phyloP scores from a whole-genome alignment of 2,329 filamentous ascomycete genomes.

The Penicillium vulpinum region DNA sequence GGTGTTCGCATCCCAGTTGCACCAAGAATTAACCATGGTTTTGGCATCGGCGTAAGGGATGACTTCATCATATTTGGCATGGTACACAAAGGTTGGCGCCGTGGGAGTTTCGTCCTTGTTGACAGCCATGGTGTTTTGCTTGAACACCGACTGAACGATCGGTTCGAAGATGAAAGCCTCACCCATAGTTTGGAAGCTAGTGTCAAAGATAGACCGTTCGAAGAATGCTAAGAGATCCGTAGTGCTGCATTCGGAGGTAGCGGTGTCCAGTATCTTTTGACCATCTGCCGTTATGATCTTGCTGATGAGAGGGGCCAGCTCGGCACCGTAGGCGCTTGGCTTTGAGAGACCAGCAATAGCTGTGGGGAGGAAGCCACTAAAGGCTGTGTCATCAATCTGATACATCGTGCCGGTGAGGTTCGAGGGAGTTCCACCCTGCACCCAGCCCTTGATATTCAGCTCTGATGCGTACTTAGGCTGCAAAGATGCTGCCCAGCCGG shows the following conservation, averaged over 20 bases:
- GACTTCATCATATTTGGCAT: slow-evolving; percentile 27
- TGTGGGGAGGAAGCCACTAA: slow-evolving; percentile 27
- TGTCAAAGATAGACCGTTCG: slow-evolving; percentile 23
- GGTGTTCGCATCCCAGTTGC: slow-evolving; percentile 21
- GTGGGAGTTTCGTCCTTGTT: slow-evolving; percentile 25
- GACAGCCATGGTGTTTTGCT: slow-evolving; percentile 21
- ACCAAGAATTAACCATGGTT: slow-evolving; percentile 25
- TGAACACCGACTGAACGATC: slow-evolving; percentile 13
- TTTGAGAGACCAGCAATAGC: slow-evolving; percentile 25
- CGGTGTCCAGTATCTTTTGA: slow-evolving; percentile 15
- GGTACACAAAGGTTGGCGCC: slow-evolving; percentile 29
- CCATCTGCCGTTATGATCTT: slow-evolving; percentile 21
- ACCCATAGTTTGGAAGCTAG: slow-evolving; percentile 24
- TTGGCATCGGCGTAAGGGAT: slow-evolving; percentile 26
- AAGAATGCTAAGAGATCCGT: slow-evolving; percentile 19
- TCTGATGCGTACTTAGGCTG: slow-evolving; percentile 56
- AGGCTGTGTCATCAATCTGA: slow-evolving; percentile 23
- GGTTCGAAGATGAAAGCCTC: slow-evolving; percentile 14
- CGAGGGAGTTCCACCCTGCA: slow-evolving; percentile 27
- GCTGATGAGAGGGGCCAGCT: slow-evolving; percentile 23
- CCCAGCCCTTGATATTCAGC: slow-evolving; percentile 44
- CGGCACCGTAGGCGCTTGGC: slow-evolving; percentile 28
- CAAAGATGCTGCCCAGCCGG: slow-evolving; percentile 55
- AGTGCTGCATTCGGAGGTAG: slow-evolving; percentile 20
- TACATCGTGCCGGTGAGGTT: slow-evolving; percentile 30